Percentiles rank a stretch among this genome's conserved stretches.
Evolutionary conservation across 768 basidiomycete species (phyloP).

Genomic region (Pleurotus tuber-regium): DNA sequence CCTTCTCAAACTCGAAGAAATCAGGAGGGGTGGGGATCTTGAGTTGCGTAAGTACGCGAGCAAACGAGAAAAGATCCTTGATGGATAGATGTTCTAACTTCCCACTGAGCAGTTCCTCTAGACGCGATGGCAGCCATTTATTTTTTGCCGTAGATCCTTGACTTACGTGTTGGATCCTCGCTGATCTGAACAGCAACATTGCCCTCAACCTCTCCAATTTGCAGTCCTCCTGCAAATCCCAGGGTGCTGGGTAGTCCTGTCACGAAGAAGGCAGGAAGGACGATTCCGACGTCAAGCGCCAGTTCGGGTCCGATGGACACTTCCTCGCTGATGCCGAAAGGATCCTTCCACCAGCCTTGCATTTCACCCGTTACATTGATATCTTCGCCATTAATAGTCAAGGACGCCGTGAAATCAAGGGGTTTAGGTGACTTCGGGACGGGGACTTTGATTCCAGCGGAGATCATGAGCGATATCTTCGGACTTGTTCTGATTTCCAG

Average conservation of each 20-base stretch:
- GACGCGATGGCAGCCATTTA: neutral
- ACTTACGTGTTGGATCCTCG: slow-evolving; percentile 11
- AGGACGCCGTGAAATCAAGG: slow-evolving; percentile 5
- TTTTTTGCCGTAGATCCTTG: neutral
- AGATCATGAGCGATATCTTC: neutral
- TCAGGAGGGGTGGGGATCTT: slow-evolving; percentile 8
- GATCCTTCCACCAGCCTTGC: slow-evolving; percentile 11
- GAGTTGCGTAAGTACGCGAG: slow-evolving; percentile 2
- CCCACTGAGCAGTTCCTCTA: slow-evolving; percentile 6
- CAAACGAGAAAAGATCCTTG: slow-evolving; percentile 9
- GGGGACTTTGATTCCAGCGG: slow-evolving; percentile 10
- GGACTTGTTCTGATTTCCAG: slow-evolving; percentile 6
- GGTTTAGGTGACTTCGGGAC: neutral
- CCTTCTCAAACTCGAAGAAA: slow-evolving; percentile 6
- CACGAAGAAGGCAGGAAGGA: neutral
- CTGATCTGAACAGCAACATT: slow-evolving; percentile 10
- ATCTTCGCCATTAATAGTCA: slow-evolving; percentile 3
- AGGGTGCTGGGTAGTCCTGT: neutral
- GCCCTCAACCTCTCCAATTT: neutral
- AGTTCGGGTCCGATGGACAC: slow-evolving; percentile 8
- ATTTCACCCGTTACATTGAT: slow-evolving; percentile 3
- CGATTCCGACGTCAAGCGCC: slow-evolving; percentile 5
- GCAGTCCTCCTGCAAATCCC: slow-evolving; percentile 8
- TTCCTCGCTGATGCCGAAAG: slow-evolving; percentile 9
- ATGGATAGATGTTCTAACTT: slow-evolving; percentile 5